Evolutionary conservation across 2,329 filamentous ascomycete species (phyloP), one percentile per base, ranked within the genome.

Genomic region (Diaporthe sp.): DNA sequence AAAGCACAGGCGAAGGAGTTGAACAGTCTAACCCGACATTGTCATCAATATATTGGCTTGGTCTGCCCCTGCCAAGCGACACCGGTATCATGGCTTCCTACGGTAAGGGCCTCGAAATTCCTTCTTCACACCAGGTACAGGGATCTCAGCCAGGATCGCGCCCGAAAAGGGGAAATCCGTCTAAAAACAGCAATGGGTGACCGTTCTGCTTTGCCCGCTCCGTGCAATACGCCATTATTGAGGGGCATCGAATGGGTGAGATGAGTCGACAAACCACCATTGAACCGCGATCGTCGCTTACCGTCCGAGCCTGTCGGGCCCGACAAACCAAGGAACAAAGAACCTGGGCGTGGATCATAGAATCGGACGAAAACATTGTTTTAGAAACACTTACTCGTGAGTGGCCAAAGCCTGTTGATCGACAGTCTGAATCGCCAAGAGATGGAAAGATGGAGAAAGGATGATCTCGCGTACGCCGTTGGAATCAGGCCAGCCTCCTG

Each of bases 41-140:
- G 44, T 39, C 63, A 22, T 44, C 63, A 66, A 66, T 66, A 66
- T 66, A 66, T 51, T 66, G 63, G 63, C 44, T 51, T 66, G 63
- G 44, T 35, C 42, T 66, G 22, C 63, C 44, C 63, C 63, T 66
- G 63, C 63, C 63, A 66, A 51, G 63, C 19, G 13, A n/a, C 12
- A n/a, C 42, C 50, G 22, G 44, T 7, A 37, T 50, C 22, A 39
- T n/a, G 25, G 30, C 6, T 51, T 22, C 63, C 30, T 7, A 37
- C 7, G 35, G n/a, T 32, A 25, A 13, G 12, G 9, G 5, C 63
- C n/a, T 17, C 9, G 27, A 35, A 10, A 17, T 25, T n/a, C 13
- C 8, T 22, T 42, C 12, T 19, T 66, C 61, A 37, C 61, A 37
- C 12, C 61, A 50, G 13, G 17, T 25, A 15, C n/a, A 13, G 13